Evolutionary conservation across 495 filamentous ascomycete genomes (phyloP).

Genomic region (Talaromyces adpressus): DNA sequence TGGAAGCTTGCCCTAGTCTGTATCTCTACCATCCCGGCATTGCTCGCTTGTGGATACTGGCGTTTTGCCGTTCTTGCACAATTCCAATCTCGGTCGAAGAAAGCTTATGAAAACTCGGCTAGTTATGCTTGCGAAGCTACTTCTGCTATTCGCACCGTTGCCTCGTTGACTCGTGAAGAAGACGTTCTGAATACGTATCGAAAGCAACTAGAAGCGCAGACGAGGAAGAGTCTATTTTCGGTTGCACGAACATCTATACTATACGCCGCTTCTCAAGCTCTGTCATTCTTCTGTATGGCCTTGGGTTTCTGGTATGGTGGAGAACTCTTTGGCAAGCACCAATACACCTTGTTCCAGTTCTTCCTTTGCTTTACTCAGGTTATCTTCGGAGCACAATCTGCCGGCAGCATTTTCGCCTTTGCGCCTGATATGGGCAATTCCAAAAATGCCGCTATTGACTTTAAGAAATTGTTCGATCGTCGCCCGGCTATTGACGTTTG

Average conservation of each 20-base stretch:
- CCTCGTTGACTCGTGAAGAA: conserved; percentile 74
- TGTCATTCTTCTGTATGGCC: conserved; percentile 75
- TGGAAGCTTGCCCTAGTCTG: conserved; percentile 92
- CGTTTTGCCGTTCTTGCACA: conserved; percentile 75
- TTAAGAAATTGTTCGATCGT: conserved; percentile 74
- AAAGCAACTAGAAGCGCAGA: conserved; percentile 56
- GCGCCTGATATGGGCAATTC: conserved; percentile 85
- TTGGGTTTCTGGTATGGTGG: conserved; percentile 96
- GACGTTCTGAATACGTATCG: conserved; percentile 75
- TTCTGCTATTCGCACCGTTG: conserved; percentile 85
- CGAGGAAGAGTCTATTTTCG: conserved; percentile 52
- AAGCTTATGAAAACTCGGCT: conserved; percentile 66
- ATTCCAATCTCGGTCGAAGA: conserved; percentile 65
- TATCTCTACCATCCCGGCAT: conserved; percentile 66
- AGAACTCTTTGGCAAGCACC: conserved; percentile 58
- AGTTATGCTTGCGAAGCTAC: conserved; percentile 88
- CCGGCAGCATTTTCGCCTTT: conserved; percentile 83
- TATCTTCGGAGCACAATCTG: conserved; percentile 77
- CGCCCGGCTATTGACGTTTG: conserved; percentile 74
- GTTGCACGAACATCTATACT: conserved; percentile 61
- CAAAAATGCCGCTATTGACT: conserved; percentile 66
- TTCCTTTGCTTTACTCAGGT: conserved; percentile 77
- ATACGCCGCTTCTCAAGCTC: conserved; percentile 72
- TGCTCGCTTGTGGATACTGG: conserved; percentile 76
- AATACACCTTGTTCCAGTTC: conserved; percentile 73